Evolutionary conservation across 2,329 filamentous ascomycete species (phyloP).

Genomic region (Zymoseptoria ardabiliae): DNA sequence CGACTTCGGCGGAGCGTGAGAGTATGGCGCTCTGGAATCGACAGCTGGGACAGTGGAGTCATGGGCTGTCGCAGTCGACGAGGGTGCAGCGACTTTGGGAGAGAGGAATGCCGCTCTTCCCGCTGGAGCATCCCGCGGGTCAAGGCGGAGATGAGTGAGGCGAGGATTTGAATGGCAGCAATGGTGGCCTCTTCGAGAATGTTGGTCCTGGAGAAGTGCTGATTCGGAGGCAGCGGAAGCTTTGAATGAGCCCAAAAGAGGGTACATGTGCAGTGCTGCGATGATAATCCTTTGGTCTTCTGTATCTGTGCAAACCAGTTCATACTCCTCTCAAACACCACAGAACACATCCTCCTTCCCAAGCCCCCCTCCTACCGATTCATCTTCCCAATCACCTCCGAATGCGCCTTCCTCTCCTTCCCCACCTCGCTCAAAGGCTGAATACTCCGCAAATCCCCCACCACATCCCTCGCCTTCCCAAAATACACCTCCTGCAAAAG

Average conservation of each 20-base stretch:
- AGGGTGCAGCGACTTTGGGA: neutral
- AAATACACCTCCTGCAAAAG: slow-evolving; percentile 98
- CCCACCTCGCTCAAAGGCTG: slow-evolving; percentile 76
- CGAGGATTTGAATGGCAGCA: too few relatives aligned
- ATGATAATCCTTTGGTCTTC: neutral
- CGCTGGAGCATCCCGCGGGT: neutral
- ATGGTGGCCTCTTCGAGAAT: too few relatives aligned
- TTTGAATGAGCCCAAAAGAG: too few relatives aligned
- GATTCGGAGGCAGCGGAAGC: too few relatives aligned
- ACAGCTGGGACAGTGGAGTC: neutral
- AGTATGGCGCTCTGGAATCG: too few relatives aligned
- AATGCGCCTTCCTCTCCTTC: slow-evolving; percentile 74
- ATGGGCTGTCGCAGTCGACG: neutral
- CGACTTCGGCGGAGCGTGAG: too few relatives aligned
- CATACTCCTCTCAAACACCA: neutral
- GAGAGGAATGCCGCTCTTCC: neutral
- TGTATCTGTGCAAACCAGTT: neutral
- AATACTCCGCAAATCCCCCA: slow-evolving; percentile 87
- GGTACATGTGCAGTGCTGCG: too few relatives aligned
- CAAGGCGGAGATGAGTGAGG: too few relatives aligned
- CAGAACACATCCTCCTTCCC: neutral
- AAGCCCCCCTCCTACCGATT: neutral
- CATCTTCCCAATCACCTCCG: slow-evolving; percentile 69
- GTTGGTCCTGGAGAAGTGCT: too few relatives aligned
- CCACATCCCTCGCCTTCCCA: slow-evolving; percentile 97